Evolutionary conservation across 2,329 filamentous ascomycete species (phyloP).

Genomic region (Epichloe aotearoae): DNA sequence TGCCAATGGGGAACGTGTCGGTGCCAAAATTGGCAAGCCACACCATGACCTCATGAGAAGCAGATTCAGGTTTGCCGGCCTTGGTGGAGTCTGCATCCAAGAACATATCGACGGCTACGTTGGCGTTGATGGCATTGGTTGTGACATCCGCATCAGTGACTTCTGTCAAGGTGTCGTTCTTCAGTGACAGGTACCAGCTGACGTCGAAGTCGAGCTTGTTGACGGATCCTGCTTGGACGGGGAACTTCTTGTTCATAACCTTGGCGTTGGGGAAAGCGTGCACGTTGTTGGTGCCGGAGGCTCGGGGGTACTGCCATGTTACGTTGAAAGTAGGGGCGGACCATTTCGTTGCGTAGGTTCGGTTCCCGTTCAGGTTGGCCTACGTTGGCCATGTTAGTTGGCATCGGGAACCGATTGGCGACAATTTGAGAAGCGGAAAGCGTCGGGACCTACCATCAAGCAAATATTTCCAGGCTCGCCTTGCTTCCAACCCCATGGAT

Average conservation of each 20-base stretch:
- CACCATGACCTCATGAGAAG: slow-evolving; percentile 42
- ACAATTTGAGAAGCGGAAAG: neutral
- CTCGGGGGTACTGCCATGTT: slow-evolving; percentile 38
- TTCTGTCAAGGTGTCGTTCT: slow-evolving; percentile 21
- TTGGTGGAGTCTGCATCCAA: slow-evolving; percentile 30
- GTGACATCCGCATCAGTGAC: slow-evolving; percentile 23
- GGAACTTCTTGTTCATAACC: slow-evolving; percentile 30
- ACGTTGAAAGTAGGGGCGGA: slow-evolving; percentile 36
- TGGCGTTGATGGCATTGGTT: slow-evolving; percentile 30
- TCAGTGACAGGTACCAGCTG: slow-evolving; percentile 35
- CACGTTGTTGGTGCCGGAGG: slow-evolving; percentile 24
- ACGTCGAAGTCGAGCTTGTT: slow-evolving; percentile 29
- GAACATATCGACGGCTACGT: slow-evolving; percentile 48
- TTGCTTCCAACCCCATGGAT: slow-evolving; percentile 37
- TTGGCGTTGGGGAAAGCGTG: slow-evolving; percentile 43
- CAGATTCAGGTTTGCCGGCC: slow-evolving; percentile 26
- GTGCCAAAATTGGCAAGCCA: slow-evolving; percentile 37
- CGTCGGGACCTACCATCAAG: slow-evolving; percentile 34
- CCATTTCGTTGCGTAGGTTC: slow-evolving; percentile 31
- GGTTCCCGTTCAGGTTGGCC: slow-evolving; percentile 20
- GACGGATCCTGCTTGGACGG: slow-evolving; percentile 26
- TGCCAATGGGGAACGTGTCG: slow-evolving; percentile 35
- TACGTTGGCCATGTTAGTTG: neutral
- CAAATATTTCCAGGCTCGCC: slow-evolving; percentile 29
- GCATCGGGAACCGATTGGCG: neutral